Evolutionary conservation across 2,329 filamentous ascomycete genomes (phyloP).

Genomic region (Aphanocladium album): DNA sequence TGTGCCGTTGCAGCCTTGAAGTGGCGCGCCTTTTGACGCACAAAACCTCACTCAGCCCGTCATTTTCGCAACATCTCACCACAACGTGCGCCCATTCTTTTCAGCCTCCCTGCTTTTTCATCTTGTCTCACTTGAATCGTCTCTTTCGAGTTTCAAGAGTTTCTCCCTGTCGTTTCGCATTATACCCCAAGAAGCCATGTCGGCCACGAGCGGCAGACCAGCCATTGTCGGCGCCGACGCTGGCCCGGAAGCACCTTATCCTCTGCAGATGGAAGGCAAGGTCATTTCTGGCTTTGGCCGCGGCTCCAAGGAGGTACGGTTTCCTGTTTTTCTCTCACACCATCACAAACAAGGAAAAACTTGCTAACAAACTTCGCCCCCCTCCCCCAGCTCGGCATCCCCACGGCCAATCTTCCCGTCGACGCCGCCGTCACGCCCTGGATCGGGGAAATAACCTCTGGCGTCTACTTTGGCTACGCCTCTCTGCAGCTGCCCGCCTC

Average conservation of each 20-base stretch:
- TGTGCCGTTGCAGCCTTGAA: too few relatives aligned
- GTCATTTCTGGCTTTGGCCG: conserved; percentile 92
- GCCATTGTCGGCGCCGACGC: conserved; percentile 66
- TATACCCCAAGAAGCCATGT: too few relatives aligned
- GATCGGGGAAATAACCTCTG: conserved; percentile 62
- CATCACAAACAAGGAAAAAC: background rate
- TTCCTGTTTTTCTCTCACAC: conserved; percentile 10
- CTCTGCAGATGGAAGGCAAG: conserved; percentile 74
- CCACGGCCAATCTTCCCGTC: conserved; percentile 87
- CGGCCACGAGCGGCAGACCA: too few relatives aligned
- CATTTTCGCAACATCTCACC: too few relatives aligned
- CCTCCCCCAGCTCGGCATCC: conserved; percentile 74
- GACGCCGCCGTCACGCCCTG: conserved; percentile 55
- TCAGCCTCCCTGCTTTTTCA: too few relatives aligned
- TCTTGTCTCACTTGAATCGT: too few relatives aligned
- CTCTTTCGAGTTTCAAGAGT: too few relatives aligned
- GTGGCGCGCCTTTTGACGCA: too few relatives aligned
- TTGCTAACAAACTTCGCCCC: background rate
- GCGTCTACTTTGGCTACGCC: conserved; percentile 93
- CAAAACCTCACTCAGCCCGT: too few relatives aligned
- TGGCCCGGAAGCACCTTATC: conserved; percentile 74
- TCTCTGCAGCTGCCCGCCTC: conserved; percentile 56
- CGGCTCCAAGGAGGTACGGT: conserved; percentile 83
- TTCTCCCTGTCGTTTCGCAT: too few relatives aligned
- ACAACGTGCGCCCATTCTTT: too few relatives aligned